Percentiles rank a stretch among this genome's conserved stretches.
These are phyloP conservation scores for Torrubiella hemipterigena DNA, from an alignment of 2,329 filamentous ascomycete genomes.

Conservation along the genomic window DNA sequence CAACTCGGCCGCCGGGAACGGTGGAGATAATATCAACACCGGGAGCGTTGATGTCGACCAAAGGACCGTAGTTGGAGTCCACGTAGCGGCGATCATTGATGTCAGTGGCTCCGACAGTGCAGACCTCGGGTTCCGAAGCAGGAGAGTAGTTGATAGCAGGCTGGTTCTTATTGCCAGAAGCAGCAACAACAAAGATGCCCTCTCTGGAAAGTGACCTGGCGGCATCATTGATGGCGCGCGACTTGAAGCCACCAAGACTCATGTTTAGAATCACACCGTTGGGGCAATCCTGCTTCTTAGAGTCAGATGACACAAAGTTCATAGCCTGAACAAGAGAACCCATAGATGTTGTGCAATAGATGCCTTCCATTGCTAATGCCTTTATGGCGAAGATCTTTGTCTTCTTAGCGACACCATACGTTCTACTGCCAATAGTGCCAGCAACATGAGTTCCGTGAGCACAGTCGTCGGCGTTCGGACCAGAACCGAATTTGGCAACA, in stretches of 20 bases:
- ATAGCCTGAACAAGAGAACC: constrained; percentile 35
- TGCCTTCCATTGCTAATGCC: too few relatives aligned
- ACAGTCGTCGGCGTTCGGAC: constrained; percentile 24
- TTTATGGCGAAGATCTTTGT: too few relatives aligned
- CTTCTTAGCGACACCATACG: constrained; percentile 33
- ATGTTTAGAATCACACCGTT: constrained; percentile 34
- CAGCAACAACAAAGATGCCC: constrained; percentile 36
- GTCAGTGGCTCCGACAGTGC: constrained; percentile 39
- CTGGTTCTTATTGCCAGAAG: constrained; percentile 33
- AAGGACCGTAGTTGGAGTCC: constrained; percentile 37
- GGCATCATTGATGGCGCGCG: constrained; percentile 75
- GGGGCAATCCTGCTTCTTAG: constrained; percentile 19
- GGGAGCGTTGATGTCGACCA: constrained; percentile 35
- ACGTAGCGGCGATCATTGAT: constrained; percentile 25
- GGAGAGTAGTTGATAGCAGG: constrained; percentile 34
- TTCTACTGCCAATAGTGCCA: constrained; percentile 28
- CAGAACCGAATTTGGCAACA: constrained; percentile 24
- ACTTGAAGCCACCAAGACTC: constrained; percentile 39
- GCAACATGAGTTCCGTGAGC: constrained; percentile 37
- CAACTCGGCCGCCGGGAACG: constrained; percentile 22
- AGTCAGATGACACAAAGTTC: constrained; percentile 29
- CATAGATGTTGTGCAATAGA: constrained; percentile 9
- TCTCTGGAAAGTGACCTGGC: constrained; percentile 63
- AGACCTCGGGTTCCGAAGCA: constrained; percentile 32
- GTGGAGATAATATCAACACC: constrained; percentile 32